phyloP scores from a whole-genome alignment of 768 basidiomycete genomes.

The Inosperma sp. region DNA sequence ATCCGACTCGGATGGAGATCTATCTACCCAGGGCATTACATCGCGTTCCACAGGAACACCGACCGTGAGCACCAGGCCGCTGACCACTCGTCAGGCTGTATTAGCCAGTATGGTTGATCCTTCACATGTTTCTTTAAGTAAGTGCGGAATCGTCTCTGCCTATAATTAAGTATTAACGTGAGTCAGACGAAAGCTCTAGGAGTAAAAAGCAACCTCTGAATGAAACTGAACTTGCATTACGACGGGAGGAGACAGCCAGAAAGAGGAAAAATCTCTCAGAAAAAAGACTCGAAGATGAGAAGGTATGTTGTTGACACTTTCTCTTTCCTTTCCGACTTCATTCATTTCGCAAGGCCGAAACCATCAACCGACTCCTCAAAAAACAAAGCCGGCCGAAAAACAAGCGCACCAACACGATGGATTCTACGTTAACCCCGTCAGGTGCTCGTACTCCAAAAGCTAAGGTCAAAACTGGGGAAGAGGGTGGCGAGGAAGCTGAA shows the following conservation, averaged over 20 bases:
- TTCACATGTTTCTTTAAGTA: conserved; percentile 63
- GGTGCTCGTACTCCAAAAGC: conserved; percentile 23
- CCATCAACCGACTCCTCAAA: conserved; percentile 83
- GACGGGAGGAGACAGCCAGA: conserved; percentile 75
- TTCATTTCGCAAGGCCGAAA: conserved; percentile 55
- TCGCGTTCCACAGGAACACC: conserved; percentile 28
- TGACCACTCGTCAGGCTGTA: conserved; percentile 65
- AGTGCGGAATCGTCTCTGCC: conserved; percentile 4
- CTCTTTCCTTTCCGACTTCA: background rate
- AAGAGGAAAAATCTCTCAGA: conserved; percentile 78
- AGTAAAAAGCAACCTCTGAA: conserved; percentile 66
- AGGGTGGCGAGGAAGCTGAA: conserved; percentile 40
- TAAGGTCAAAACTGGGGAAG: conserved; percentile 26
- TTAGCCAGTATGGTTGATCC: conserved; percentile 65
- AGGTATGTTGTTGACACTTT: conserved; percentile 39
- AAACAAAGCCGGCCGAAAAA: conserved; percentile 71
- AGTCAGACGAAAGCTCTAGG: conserved; percentile 25
- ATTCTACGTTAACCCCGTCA: conserved; percentile 31
- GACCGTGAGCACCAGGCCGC: conserved; percentile 30
- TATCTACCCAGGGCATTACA: conserved; percentile 21
- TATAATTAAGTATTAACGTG: background rate
- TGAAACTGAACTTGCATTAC: conserved; percentile 66
- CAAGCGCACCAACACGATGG: conserved; percentile 52
- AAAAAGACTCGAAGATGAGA: conserved; percentile 83
- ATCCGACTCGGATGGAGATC: conserved; percentile 28